Conservation (phyloP, 176 grass and related monocot genomes). For the Lolium perenne region DNA sequence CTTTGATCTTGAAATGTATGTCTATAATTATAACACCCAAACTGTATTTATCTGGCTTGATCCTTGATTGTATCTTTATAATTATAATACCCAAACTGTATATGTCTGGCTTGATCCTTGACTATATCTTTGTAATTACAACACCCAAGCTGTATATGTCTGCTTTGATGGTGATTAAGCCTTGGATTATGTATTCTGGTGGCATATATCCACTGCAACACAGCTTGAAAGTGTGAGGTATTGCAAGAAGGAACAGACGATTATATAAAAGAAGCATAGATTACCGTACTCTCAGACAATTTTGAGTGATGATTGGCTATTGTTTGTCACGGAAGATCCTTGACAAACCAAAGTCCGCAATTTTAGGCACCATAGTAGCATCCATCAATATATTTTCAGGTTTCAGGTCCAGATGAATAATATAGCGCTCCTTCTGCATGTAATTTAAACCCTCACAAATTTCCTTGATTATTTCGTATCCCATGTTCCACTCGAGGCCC, state of each 20-base stretch:
- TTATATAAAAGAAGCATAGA: neutral
- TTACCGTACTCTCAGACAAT: neutral
- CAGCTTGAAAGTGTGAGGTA: neutral
- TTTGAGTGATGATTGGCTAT: neutral
- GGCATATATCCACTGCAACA: neutral
- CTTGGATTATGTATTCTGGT: neutral
- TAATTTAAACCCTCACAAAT: neutral
- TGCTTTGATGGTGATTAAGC: neutral
- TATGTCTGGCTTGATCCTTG: neutral
- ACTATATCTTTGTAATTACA: neutral
- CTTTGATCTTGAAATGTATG: too few relatives aligned
- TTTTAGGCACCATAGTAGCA: neutral
- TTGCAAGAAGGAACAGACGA: neutral
- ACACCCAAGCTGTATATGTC: neutral
- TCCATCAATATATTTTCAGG: conserved; percentile 10
- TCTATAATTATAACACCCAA: too few relatives aligned
- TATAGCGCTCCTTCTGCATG: neutral
- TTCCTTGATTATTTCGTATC: neutral
- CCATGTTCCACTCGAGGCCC: neutral
- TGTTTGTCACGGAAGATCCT: neutral
- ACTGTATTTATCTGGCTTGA: too few relatives aligned
- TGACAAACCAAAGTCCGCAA: neutral
- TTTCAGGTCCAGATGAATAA: conserved; percentile 16
- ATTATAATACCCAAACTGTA: too few relatives aligned
- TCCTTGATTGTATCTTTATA: too few relatives aligned